Base-by-base conservation (phyloP, 352 stramenopile genomes). In the Pythium myriotylum region DNA sequence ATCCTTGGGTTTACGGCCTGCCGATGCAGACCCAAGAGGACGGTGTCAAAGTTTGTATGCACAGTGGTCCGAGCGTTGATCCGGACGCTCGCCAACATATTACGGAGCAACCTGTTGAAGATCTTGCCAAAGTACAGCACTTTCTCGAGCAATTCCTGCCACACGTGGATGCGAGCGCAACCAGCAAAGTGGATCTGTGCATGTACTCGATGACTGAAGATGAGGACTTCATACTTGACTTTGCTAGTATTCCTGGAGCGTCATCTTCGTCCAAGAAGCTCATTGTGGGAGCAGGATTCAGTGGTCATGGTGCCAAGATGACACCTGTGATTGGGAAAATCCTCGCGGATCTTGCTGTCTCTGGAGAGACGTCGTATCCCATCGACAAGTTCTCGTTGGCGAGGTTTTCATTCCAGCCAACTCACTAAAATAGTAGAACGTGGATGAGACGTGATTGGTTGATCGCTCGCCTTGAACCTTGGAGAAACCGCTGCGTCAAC, bases 181-280 rank as follows among this genome's bases (percentile, higher is more conserved):
- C 68, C 8, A 76, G 64, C 35, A 68, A 78, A n/a, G 67, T 78
- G 7, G 79, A 86, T 40, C 24, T 84, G 42, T 96, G 87, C 62
- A 87, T 96, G 73, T 94, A 94, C 68, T 92, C 82, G 29, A 92
- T 93, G 80, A 91, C 84, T 4, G 61, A 65, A 17, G 84, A 96
- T 54, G 67, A 70, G 16, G 73, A 93, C 56, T 96, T 94, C 64
- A 73, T 94, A 56, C 59, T 96, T 19, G 87, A 90, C 59, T 72
- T 76, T 45, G 59, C 87, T 22, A 19, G 59, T 14, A 58, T 52
- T 22, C 65, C 69, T 2, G 19, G 27, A n/a, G 6, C 24, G 12
- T 7, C 39, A 2, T 17, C 42, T 4, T 56, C 27, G 4, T 17
- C 8, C 37, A 86, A 81, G 59, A 68, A 73, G 46, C 63, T 92